A percentile compares a stretch with the other conserved stretches of the same genome.
Evolutionary conservation across 768 basidiomycete genomes (phyloP).

Genomic region (Leucosporidium creatinivorum): DNA sequence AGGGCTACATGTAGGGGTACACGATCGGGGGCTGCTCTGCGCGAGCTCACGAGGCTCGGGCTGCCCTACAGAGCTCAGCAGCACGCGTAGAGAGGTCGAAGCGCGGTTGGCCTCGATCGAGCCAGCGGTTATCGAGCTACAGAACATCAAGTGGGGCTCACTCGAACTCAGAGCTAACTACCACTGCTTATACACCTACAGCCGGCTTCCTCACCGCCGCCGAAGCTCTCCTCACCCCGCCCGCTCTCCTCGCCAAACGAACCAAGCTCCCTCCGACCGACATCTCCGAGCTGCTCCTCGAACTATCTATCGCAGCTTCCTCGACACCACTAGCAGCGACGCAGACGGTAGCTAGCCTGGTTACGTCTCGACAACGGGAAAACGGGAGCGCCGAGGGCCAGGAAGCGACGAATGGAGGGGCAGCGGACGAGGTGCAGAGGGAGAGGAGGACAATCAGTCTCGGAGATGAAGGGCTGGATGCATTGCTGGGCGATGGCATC

Average conservation of each 20-base stretch:
- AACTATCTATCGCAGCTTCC: constrained; percentile 8
- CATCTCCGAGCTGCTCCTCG: not conserved
- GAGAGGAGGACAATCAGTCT: constrained; percentile 12
- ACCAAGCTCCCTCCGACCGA: constrained; percentile 11
- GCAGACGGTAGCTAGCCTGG: not conserved
- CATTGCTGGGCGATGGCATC: not conserved
- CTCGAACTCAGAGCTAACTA: not conserved
- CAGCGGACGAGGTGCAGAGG: constrained; percentile 5
- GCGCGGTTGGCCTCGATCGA: too few relatives aligned
- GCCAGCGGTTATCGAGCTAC: not conserved
- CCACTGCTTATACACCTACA: not conserved
- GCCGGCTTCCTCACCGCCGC: constrained; percentile 11
- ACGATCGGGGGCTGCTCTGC: too few relatives aligned
- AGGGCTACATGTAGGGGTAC: too few relatives aligned
- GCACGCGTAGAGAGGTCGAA: too few relatives aligned
- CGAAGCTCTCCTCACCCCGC: constrained; percentile 24
- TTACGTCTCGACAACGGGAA: not conserved
- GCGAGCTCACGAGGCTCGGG: too few relatives aligned
- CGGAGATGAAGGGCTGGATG: not conserved
- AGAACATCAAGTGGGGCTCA: not conserved
- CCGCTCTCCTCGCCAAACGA: not conserved
- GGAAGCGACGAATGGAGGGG: not conserved
- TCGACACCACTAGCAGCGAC: not conserved
- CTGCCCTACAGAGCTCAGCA: too few relatives aligned
- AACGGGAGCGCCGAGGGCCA: not conserved